A percentile compares a stretch with the other conserved stretches of the same genome.
Evolutionary conservation across 1,284 basidiomycete genomes (phyloP).

Genomic region (Tilletia setariae): DNA sequence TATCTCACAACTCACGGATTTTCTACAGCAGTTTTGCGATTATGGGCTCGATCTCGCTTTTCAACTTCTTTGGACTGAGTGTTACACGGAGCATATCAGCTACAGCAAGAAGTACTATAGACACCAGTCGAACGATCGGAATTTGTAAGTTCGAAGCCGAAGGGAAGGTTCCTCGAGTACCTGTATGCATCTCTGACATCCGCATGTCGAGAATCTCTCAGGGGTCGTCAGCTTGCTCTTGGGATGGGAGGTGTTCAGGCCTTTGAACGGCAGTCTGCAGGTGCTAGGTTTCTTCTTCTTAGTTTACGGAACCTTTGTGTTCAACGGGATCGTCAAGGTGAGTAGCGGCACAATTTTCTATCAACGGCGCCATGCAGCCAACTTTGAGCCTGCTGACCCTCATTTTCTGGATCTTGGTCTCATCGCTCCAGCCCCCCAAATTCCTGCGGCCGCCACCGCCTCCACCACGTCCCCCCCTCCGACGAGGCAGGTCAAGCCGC

Average conservation of each 20-base stretch:
- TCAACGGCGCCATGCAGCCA: neutral
- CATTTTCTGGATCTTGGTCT: no score
- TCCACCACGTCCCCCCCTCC: constrained; percentile 1
- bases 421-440: neutral
- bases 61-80: constrained; percentile 91
- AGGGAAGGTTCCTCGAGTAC: no score
- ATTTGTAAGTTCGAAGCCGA: constrained; percentile 65
- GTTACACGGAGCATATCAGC: constrained; percentile 66
- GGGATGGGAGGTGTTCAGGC: constrained; percentile 87
- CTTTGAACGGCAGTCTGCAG: constrained; percentile 79
- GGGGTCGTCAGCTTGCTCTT: constrained; percentile 36
- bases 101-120: constrained; percentile 65
- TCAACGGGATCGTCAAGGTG: constrained; percentile 45
- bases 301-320: constrained; percentile 65
- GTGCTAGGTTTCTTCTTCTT: constrained; percentile 82
- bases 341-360: neutral
- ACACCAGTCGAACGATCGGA: constrained; percentile 89
- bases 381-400: neutral
- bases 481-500: constrained; percentile 4
- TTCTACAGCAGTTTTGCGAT: constrained; percentile 70
- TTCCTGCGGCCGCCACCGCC: constrained; percentile 11
- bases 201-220: neutral
- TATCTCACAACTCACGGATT: constrained; percentile 74
- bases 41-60: constrained; percentile 69
- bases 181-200: no score